Base-by-base conservation (phyloP, 2,329 filamentous ascomycete species). In the Verticillium albo-atrum region DNA sequence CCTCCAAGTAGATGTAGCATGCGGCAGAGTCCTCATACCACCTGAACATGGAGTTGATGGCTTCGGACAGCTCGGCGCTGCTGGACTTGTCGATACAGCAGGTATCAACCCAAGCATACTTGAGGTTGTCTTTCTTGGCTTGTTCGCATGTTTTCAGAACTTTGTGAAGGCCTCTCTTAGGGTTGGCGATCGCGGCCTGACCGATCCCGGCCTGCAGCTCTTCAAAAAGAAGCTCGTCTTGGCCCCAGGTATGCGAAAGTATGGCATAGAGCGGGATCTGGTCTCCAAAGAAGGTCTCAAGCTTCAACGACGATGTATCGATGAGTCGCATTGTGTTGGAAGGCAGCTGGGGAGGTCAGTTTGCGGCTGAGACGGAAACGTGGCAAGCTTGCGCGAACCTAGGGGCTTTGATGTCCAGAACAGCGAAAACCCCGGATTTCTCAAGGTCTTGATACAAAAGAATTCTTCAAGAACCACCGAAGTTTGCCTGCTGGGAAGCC, bases 241-340 rank as follows among this genome's bases (percentile, higher is more conserved):
- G 20, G 15, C 61, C 65, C 67, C 69, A 70, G 4, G 68, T 71
- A 57, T 73, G 71, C 15, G 70, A 72, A 14, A 73, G 61, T 26
- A 72, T 70, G 55, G 68, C 68, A 56, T 71, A 72, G 30, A 59
- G 58, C 2, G 70, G 68, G 10, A 63, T 63, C 32, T 69, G 65
- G 1, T 56, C 34, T 34, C 30, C 56, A 27, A 57, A 58, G 62
- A 58, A 51, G 6, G 47, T 35, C 14, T 56, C 42, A 1, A 60
- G 32, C 9, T 28, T 25, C 0, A 60, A 23, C 1, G 58, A 58
- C 6, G 27, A 12, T 1, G 54, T 42, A 14, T 62, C 56, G 25
- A 60, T 58, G 1, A 58, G 37, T 20, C 58, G 35, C 56, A 58
- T 57, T 1, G 15, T 35, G 42, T 9, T 37, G 34, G 25, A n/a